Evolutionary conservation across 306 rosid species (phyloP).

Genomic region (Pyrus communis): DNA sequence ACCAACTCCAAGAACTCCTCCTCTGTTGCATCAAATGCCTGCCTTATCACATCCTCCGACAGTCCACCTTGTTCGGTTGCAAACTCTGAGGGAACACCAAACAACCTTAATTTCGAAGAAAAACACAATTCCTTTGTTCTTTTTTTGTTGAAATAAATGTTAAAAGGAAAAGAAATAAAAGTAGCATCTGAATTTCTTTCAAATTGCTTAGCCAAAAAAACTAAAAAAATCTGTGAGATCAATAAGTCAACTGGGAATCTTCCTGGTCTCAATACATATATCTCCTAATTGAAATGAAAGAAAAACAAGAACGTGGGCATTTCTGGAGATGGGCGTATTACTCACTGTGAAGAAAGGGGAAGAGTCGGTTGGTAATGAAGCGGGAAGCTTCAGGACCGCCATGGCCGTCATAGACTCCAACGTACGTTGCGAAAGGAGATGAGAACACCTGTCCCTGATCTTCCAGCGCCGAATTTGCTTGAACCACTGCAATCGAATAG

Average conservation of each 20-base stretch:
- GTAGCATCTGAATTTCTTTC: not conserved
- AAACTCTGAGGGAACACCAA: constrained; percentile 26
- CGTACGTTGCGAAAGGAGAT: constrained; percentile 65
- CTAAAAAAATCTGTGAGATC: not conserved
- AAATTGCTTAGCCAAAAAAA: not conserved
- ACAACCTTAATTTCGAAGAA: not conserved
- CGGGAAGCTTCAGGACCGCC: constrained; percentile 73
- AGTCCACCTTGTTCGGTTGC: constrained; percentile 49
- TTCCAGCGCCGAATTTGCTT: constrained; percentile 77
- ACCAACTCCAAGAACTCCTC: constrained; percentile 46
- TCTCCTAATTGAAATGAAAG: not conserved
- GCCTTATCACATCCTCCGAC: constrained; percentile 58
- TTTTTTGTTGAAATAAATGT: not conserved
- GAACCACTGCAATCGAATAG: constrained; percentile 89
- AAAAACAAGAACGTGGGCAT: not conserved
- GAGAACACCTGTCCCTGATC: constrained; percentile 90
- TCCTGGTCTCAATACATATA: not conserved
- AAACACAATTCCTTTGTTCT: not conserved
- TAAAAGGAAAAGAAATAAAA: not conserved
- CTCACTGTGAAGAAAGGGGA: constrained; percentile 47
- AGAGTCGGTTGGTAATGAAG: constrained; percentile 43
- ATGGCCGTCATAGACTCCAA: constrained; percentile 69
- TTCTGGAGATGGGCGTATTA: not conserved
- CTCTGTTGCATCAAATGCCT: constrained; percentile 53
- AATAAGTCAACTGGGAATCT: not conserved